phyloP scores from a whole-genome alignment of 148 eudicot species.

The Bassia scoparia region DNA sequence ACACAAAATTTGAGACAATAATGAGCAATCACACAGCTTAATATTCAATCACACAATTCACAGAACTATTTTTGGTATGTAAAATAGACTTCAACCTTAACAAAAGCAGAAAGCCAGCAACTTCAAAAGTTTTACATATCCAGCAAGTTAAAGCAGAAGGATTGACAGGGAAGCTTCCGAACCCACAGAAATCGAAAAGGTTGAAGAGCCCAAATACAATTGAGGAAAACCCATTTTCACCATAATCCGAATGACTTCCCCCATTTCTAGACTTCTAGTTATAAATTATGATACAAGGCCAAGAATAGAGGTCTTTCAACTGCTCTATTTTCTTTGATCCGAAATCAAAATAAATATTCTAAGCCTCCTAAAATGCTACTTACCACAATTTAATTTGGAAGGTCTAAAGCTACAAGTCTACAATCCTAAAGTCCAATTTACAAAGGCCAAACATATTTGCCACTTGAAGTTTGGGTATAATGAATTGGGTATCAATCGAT shows the following conservation, averaged over 20 bases:
- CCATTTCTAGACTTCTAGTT: no score
- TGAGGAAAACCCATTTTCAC: no score
- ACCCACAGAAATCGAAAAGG: no score
- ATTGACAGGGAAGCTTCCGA: neutral
- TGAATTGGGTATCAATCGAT: no score
- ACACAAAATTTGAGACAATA: neutral
- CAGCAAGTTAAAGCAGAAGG: neutral
- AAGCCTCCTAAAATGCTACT: neutral
- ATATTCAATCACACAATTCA: slow-evolving; percentile 3
- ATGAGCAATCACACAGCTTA: neutral
- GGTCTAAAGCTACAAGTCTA: neutral
- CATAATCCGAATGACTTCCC: no score
- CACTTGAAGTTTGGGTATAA: no score
- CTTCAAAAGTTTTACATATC: neutral
- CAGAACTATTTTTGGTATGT: neutral
- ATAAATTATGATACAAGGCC: no score
- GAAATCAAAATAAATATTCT: neutral
- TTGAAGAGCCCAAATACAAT: no score
- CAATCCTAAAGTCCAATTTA: no score
- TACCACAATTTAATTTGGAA: neutral
- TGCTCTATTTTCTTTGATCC: neutral
- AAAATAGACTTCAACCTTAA: neutral
- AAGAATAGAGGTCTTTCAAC: neutral
- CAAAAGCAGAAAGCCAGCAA: neutral
- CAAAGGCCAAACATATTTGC: no score